A percentile compares a stretch with the other conserved stretches of the same genome.
phyloP scores from a whole-genome alignment of 192 early-diverging fungal genomes.

The Podila horticola region DNA sequence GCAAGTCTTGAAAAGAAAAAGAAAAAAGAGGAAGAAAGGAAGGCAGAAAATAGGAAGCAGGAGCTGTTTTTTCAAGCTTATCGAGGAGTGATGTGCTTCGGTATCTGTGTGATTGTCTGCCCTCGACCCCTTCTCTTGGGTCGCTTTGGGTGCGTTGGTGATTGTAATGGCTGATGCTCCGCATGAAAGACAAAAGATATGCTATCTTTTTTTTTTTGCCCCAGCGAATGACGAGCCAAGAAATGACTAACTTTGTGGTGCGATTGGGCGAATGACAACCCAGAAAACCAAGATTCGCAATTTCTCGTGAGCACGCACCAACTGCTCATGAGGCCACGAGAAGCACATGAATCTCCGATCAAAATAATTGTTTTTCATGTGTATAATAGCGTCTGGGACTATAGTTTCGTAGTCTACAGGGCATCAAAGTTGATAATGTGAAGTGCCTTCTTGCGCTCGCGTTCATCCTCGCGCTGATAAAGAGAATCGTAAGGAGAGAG shows the following conservation, averaged over 20 bases:
- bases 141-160: no score
- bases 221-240: background rate
- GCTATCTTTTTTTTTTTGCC: background rate
- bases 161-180: background rate
- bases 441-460: conserved; percentile 79
- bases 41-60: no score
- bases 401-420: conserved; percentile 62
- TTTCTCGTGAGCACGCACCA: background rate
- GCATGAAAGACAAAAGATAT: background rate
- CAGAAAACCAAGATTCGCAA: background rate
- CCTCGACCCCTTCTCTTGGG: no score
- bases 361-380: background rate
- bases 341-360: no score
- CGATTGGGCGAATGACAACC: conserved; percentile 2
- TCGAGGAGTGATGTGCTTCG: no score
- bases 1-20: no score
- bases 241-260: background rate
- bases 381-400: background rate
- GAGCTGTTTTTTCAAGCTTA: no score
- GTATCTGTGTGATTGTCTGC: no score
- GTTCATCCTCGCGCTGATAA: conserved; percentile 78
- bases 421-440: conserved; percentile 96
- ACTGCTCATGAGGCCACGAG: no score
- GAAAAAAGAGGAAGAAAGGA: no score
- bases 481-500: conserved; percentile 2